A percentile compares a stretch with the other conserved stretches of the same genome.
Evolutionary conservation across 208 protist genomes (phyloP).

Genomic region (Crithidia thermophila): DNA sequence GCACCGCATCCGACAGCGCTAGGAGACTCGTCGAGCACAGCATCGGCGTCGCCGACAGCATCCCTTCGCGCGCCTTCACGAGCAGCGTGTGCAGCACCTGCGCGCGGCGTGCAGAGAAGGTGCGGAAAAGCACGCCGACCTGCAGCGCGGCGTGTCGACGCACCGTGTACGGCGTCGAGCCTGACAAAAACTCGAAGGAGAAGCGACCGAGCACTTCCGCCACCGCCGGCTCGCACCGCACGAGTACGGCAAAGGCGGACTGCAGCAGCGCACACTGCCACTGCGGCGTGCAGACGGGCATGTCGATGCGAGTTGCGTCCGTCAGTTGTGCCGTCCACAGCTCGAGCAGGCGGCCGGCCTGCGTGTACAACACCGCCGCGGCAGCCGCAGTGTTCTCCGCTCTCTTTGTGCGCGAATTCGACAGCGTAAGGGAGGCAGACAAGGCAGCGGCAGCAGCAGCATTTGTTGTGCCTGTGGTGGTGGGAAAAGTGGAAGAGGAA

Average conservation of each 20-base stretch:
- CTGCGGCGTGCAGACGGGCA: conserved; percentile 31
- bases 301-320: conserved; percentile 17
- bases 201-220: conserved; percentile 65
- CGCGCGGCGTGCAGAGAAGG: conserved; percentile 38
- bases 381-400: conserved; percentile 10
- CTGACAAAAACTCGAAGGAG: conserved; percentile 66
- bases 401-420: not conserved
- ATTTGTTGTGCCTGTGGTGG: not conserved
- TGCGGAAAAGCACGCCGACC: conserved; percentile 53
- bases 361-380: conserved; percentile 30
- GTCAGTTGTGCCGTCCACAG: conserved; percentile 35
- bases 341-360: conserved; percentile 29
- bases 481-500: too few relatives aligned
- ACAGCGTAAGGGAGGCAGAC: too few relatives aligned
- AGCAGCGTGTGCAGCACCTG: conserved; percentile 67
- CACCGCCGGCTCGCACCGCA: conserved; percentile 40
- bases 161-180: conserved; percentile 44
- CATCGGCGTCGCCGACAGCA: conserved; percentile 46
- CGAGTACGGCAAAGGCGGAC: conserved; percentile 33
- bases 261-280: conserved; percentile 34
- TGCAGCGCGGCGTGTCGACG: conserved; percentile 61
- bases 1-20: conserved; percentile 62
- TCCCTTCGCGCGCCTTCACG: conserved; percentile 49
- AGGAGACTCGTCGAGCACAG: conserved; percentile 68
- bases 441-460: conserved; percentile 11